Evolutionary conservation across 352 stramenopile genomes (phyloP).

Genomic region (Globisporangium barbulae): DNA sequence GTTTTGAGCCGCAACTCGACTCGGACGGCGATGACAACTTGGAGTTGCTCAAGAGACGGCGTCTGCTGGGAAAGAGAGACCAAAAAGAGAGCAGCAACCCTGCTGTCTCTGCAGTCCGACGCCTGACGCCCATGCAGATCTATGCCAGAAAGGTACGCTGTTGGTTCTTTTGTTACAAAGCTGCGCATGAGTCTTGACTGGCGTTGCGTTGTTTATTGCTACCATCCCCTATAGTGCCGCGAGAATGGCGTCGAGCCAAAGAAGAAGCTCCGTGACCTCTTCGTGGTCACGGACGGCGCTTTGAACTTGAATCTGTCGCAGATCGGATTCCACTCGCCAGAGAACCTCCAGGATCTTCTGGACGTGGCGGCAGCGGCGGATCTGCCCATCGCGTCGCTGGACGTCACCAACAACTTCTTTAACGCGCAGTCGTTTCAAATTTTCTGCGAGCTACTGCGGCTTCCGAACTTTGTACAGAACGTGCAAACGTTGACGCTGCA

Average conservation of each 20-base stretch:
- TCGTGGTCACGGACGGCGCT: conserved; percentile 33
- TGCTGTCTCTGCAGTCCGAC: conserved; percentile 8
- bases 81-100: not conserved
- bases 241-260: conserved; percentile 37
- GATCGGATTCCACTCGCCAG: conserved; percentile 48
- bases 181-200: not conserved
- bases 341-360: conserved; percentile 50
- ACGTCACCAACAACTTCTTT: conserved; percentile 66
- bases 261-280: conserved; percentile 32
- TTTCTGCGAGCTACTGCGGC: conserved; percentile 40
- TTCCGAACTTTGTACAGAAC: conserved; percentile 29
- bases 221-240: conserved; percentile 28
- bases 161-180: not conserved
- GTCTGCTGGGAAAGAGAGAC: conserved; percentile 14
- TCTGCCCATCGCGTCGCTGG: conserved; percentile 38
- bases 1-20: conserved; percentile 32
- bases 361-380: conserved; percentile 36
- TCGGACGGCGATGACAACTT: conserved; percentile 17
- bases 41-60: conserved; percentile 22
- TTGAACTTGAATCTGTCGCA: conserved; percentile 45
- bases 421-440: conserved; percentile 45
- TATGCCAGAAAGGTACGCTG: conserved; percentile 40
- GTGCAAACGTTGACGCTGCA: conserved; percentile 40
- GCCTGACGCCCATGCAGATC: conserved; percentile 23
- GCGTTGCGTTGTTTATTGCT: not conserved